Conservation (phyloP, 495 filamentous ascomycete species). For the Tuber melanosporum region DNA sequence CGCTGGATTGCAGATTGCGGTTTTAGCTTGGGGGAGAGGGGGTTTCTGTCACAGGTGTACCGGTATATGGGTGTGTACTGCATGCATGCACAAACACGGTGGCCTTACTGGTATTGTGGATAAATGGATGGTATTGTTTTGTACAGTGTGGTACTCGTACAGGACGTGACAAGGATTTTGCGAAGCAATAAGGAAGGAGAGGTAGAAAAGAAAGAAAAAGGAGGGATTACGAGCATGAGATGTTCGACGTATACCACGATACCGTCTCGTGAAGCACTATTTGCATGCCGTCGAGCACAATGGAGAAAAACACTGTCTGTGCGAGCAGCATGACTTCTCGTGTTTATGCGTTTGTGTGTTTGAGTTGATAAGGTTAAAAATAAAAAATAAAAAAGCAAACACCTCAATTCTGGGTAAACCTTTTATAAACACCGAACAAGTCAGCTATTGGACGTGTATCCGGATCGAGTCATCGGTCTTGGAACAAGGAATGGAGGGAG, state of each 20-base stretch:
- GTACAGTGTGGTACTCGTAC: not conserved
- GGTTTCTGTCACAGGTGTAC: not conserved
- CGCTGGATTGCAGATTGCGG: not conserved
- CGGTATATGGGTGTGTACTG: not conserved
- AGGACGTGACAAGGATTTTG: not conserved
- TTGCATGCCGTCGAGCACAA: not conserved
- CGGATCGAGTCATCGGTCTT: not conserved
- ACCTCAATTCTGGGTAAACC: not conserved
- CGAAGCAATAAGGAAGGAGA: not conserved
- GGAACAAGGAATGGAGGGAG: not conserved
- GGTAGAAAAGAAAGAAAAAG: not conserved
- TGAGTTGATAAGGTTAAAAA: not conserved
- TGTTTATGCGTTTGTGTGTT: not conserved
- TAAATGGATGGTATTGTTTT: not conserved
- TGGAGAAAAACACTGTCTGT: not conserved
- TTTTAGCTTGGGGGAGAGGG: not conserved
- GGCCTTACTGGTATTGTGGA: not conserved
- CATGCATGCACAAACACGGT: not conserved
- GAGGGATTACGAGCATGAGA: not conserved
- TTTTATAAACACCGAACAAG: not conserved
- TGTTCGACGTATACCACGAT: not conserved
- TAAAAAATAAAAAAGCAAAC: not conserved
- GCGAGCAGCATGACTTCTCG: not conserved
- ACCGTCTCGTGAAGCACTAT: not conserved
- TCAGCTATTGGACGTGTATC: slow-evolving; percentile 4